phyloP scores from a whole-genome alignment of 2,329 filamentous ascomycete species.

The Neonectria neomacrospora region DNA sequence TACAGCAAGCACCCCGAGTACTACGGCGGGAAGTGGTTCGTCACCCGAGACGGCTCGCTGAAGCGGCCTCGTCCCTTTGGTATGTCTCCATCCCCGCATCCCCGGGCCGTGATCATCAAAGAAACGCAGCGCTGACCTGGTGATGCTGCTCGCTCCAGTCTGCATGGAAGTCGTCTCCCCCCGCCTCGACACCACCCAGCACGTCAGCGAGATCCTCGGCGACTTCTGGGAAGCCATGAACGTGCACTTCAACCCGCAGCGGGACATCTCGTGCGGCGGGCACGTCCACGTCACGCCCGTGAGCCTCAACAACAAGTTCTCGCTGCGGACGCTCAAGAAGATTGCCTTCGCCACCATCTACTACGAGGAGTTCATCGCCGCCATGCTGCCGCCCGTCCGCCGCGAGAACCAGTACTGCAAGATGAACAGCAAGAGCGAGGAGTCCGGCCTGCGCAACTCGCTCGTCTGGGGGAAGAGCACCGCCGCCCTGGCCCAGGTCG shows the following conservation, averaged over 20 bases:
- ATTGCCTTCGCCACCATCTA: constrained; percentile 51
- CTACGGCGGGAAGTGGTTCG: constrained; percentile 56
- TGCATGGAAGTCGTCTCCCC: constrained; percentile 57
- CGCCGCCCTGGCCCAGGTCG: constrained; percentile 43
- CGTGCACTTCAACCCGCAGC: constrained; percentile 53
- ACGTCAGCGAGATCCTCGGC: constrained; percentile 48
- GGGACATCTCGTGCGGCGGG: constrained; percentile 51
- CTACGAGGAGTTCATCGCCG: constrained; percentile 50
- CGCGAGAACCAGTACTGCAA: constrained; percentile 52
- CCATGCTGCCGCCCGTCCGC: constrained; percentile 48
- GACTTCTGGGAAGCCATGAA: constrained; percentile 57
- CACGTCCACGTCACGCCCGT: constrained; percentile 55
- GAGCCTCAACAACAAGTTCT: constrained; percentile 49
- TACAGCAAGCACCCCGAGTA: constrained; percentile 56
- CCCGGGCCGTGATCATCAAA: too few relatives aligned
- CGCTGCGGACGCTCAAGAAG: constrained; percentile 49
- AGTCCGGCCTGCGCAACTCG: constrained; percentile 45
- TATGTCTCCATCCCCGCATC: constrained; percentile 42
- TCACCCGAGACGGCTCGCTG: constrained; percentile 54
- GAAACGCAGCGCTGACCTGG: too few relatives aligned
- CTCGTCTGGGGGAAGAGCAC: constrained; percentile 45
- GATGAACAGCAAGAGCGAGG: constrained; percentile 47
- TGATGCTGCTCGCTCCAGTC: constrained; percentile 41
- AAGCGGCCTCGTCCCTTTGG: constrained; percentile 51
- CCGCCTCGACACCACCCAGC: constrained; percentile 50